Evolutionary conservation across 768 basidiomycete species (phyloP), one percentile per base, ranked within the genome.

Genomic region (Xerocomellus chrysenteron): DNA sequence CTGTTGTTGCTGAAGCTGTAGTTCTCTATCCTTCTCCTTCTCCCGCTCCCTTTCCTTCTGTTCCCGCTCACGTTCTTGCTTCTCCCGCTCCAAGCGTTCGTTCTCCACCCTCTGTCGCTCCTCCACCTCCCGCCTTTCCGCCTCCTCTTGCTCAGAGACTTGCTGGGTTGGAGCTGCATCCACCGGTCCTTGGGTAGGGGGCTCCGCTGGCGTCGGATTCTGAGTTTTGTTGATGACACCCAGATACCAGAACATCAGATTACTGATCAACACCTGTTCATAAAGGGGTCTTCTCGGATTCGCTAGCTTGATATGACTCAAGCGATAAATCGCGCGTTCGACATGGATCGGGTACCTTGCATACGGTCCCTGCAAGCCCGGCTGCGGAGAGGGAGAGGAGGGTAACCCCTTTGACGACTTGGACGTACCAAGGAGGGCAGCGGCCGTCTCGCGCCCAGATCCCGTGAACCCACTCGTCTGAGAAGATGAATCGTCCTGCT

Each of bases 211-310:
- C 13, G 76, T 68, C 14, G 79, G 76, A 50, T 67, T 81, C 65
- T 87, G 88, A 19, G 92, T 83, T 74, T 96, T 94, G 74, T 98
- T 97, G 75, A 98, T 98, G 62, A 98, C 87, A 13, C 95, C 93
- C 37, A 99, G 81, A 70, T 98, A 99, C 97, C 97, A 99, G 80
- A 99, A 98, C 93, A 96, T 97, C 65, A 94, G 76, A 69, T 94
- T 94, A 68, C 89, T 92, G 72, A 92, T 93, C 55, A 92, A 76
- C 52, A 90, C 97, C 73, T 99, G 97, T 76, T 99, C 97, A 67
- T 97, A 98, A 17, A 99, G 79, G 28, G 97, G 95, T 44, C 97
- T 82, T 56, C 97, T 82, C 10, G 97, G 95, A 74, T 98, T 99
- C 21, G 97, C 97, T 44, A 99, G 80, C 73, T 99, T 99, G 80